Percentiles rank a stretch among this genome's conserved stretches.
Evolutionary conservation across 202 grass and related monocot genomes (phyloP).

Genomic region (Elaeis oleifera): DNA sequence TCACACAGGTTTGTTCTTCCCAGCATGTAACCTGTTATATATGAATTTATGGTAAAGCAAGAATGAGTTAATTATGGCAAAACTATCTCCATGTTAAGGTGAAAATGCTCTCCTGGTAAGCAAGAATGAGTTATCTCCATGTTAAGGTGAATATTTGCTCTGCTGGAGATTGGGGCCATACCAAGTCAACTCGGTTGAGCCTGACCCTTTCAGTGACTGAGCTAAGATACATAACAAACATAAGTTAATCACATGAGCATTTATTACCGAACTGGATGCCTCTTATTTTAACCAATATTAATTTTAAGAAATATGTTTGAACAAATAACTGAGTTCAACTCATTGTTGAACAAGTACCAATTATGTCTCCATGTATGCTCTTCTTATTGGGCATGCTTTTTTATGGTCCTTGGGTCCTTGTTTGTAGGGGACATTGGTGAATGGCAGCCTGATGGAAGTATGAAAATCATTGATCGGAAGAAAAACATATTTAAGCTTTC

Average conservation of each 20-base stretch:
- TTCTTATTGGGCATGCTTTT: neutral
- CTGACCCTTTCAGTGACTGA: too few relatives aligned
- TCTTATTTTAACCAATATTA: neutral
- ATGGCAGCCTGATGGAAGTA: constrained; percentile 90
- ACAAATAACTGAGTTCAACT: neutral
- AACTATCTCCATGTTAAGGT: too few relatives aligned
- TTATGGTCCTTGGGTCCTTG: constrained; percentile 23
- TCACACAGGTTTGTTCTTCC: constrained; percentile 59
- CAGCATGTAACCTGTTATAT: neutral
- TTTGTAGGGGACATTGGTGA: constrained; percentile 90
- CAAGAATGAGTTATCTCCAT: neutral
- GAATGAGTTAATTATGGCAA: constrained; percentile 2
- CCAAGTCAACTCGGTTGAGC: too few relatives aligned
- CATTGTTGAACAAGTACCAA: neutral
- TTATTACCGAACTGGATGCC: too few relatives aligned
- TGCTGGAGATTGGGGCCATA: too few relatives aligned
- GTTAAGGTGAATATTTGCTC: too few relatives aligned
- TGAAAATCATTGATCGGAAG: constrained; percentile 95
- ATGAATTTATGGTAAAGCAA: neutral
- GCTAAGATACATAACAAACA: too few relatives aligned
- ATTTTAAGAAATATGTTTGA: constrained; percentile 3
- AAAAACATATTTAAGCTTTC: constrained; percentile 99
- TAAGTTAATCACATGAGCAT: too few relatives aligned
- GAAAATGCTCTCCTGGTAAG: neutral
- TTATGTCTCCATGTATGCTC: too few relatives aligned